Base-by-base conservation (phyloP, 495 filamentous ascomycete species). In the Letharia lupina region DNA sequence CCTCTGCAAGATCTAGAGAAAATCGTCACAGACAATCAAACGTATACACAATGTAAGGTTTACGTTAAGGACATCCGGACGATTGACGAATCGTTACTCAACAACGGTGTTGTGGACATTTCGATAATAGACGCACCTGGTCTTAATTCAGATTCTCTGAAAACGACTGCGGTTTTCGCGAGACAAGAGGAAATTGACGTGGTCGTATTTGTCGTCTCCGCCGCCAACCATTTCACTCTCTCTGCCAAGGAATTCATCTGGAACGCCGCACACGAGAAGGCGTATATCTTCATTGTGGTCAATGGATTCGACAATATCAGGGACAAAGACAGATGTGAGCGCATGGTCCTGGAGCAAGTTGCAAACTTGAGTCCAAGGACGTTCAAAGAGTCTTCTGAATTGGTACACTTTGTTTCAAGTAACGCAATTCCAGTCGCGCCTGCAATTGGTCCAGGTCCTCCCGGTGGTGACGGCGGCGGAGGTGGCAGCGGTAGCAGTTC, bases 111-210 rank as follows among this genome's bases (percentile, higher is more conserved):
- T 3, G 93, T 98, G 50, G 95, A 98, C 74, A 98, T 98, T 74
- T 93, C 93, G 9, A 82, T 98, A 61, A 98, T 98, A 69, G 94
- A 98, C 75, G 95, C 94, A 1, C 94, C 94, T 11, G 94, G 94
- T 44, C 81, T 98, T 62, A 98, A 98, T 76, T 89, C 87, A 60
- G 95, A 98, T 72, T 96, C 93, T 1, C 82, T 96, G 42, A 97
- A 97, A 77, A 98, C 94, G 2, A 98, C 94, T 0, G 94, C 95
- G 11, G 87, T 97, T 15, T 98, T 98, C 76, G 94, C 94, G 39
- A 82, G 94, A 48, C 93, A 98, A 75, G 94, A 98, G 74, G 94
- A 98, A 76, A 98, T 98, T 65, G 94, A 98, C 75, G 94, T 98
- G 7, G 95, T 98, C 31, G 94, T 98, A 2, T 98, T 98, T 67